These are phyloP conservation scores for Ilyonectria robusta DNA, from an alignment of 2,329 filamentous ascomycete genomes.

Conservation along the genomic window DNA sequence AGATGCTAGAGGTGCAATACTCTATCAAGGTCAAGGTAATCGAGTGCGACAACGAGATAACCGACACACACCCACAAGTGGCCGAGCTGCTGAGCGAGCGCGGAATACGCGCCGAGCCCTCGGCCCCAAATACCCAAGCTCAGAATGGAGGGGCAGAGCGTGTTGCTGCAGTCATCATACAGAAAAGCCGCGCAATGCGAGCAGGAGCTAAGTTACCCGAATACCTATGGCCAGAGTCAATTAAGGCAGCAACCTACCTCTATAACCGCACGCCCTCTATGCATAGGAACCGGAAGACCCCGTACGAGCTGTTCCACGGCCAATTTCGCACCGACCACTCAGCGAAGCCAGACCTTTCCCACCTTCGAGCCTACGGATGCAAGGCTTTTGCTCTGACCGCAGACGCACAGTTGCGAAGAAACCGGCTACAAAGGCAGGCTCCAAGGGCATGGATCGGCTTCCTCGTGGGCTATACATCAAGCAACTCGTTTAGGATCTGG, in stretches of 20 bases:
- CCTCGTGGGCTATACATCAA: neutral
- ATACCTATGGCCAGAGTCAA: neutral
- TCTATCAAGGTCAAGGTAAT: neutral
- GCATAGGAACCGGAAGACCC: neutral
- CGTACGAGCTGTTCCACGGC: neutral
- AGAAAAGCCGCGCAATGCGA: neutral
- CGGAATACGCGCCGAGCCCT: neutral
- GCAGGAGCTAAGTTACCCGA: neutral
- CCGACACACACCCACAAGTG: neutral
- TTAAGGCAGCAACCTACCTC: neutral
- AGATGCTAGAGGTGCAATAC: neutral
- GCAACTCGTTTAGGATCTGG: neutral
- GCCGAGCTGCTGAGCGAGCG: neutral
- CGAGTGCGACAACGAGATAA: neutral
- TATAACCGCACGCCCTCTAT: neutral
- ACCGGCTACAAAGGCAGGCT: neutral
- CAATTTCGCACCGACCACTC: neutral
- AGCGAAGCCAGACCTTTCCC: neutral
- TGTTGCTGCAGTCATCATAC: neutral
- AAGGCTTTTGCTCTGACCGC: neutral
- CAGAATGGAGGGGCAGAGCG: neutral
- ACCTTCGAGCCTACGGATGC: neutral
- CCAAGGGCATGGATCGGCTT: neutral
- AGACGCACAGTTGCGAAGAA: neutral
- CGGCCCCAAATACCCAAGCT: neutral